Evolutionary conservation across 495 filamentous ascomycete genomes (phyloP).

Genomic region (Hypoxylon fuscum): DNA sequence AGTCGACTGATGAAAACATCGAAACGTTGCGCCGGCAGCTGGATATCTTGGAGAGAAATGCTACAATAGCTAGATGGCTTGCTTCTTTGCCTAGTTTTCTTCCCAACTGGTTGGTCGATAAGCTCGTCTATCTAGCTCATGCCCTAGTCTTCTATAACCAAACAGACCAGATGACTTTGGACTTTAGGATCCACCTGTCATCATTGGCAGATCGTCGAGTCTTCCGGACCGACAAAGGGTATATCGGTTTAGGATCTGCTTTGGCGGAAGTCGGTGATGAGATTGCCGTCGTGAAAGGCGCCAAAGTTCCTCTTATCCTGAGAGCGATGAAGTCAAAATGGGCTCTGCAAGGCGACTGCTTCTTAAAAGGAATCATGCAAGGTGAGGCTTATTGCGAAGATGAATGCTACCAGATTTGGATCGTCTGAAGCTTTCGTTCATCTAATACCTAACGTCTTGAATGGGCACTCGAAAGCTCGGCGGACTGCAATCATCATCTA

Average conservation of each 20-base stretch:
- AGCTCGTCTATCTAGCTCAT: constrained; percentile 15
- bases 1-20: constrained; percentile 21
- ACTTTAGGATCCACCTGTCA: constrained; percentile 28
- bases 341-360: constrained; percentile 36
- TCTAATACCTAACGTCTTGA: background rate
- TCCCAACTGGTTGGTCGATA: constrained; percentile 28
- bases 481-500: too few relatives aligned
- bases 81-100: constrained; percentile 6
- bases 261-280: constrained; percentile 30
- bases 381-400: constrained; percentile 34
- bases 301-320: constrained; percentile 29
- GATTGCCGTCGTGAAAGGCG: constrained; percentile 32
- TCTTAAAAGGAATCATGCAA: constrained; percentile 34
- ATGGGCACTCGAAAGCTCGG: background rate
- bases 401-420: constrained; percentile 25
- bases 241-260: constrained; percentile 34
- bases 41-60: constrained; percentile 27
- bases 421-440: constrained; percentile 13
- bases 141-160: constrained; percentile 21
- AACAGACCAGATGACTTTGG: constrained; percentile 29
- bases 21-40: constrained; percentile 22
- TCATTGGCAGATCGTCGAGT: constrained; percentile 34
- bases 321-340: constrained; percentile 19
- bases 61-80: constrained; percentile 25
- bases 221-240: constrained; percentile 29